phyloP scores from a whole-genome alignment of 768 basidiomycete genomes.

The Mrakia hoshinonis region DNA sequence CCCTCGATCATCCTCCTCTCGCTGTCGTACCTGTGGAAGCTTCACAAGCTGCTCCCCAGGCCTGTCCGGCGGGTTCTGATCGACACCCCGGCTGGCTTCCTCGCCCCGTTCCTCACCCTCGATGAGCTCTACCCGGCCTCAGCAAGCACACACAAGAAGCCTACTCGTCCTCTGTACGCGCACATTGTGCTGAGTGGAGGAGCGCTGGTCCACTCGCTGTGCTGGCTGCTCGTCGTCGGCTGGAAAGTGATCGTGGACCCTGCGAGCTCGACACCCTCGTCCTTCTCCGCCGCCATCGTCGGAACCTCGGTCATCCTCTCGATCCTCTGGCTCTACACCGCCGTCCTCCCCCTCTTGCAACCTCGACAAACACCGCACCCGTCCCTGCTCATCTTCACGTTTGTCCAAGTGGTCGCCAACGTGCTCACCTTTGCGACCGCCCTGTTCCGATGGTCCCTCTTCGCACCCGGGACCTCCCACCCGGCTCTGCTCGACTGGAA shows the following conservation, averaged over 20 bases:
- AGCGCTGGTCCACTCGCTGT: slow-evolving; percentile 1
- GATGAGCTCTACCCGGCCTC: slow-evolving; percentile 14
- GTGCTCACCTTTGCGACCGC: slow-evolving; percentile 6
- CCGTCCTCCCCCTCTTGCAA: neutral
- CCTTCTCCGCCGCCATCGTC: neutral
- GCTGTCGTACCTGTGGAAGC: neutral
- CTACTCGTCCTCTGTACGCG: slow-evolving; percentile 14
- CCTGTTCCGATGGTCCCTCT: slow-evolving; percentile 20
- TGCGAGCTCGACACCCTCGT: neutral
- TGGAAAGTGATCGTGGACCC: slow-evolving; percentile 2
- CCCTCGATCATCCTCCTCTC: slow-evolving; percentile 20
- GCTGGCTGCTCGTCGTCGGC: neutral
- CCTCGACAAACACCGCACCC: slow-evolving; percentile 9
- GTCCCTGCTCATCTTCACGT: slow-evolving; percentile 9
- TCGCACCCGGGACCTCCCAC: slow-evolving; percentile 19
- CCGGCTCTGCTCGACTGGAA: neutral
- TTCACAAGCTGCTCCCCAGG: neutral
- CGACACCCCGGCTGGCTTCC: neutral
- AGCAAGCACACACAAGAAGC: neutral
- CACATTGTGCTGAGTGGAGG: slow-evolving; percentile 13
- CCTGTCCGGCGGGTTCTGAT: neutral
- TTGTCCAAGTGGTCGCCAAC: slow-evolving; percentile 7
- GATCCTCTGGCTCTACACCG: neutral
- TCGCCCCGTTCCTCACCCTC: slow-evolving; percentile 15
- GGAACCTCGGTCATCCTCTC: slow-evolving; percentile 5